Evolutionary conservation across 257 asterid genomes (phyloP), one percentile per base, ranked within the genome.

Genomic region (Paulownia fortunei): DNA sequence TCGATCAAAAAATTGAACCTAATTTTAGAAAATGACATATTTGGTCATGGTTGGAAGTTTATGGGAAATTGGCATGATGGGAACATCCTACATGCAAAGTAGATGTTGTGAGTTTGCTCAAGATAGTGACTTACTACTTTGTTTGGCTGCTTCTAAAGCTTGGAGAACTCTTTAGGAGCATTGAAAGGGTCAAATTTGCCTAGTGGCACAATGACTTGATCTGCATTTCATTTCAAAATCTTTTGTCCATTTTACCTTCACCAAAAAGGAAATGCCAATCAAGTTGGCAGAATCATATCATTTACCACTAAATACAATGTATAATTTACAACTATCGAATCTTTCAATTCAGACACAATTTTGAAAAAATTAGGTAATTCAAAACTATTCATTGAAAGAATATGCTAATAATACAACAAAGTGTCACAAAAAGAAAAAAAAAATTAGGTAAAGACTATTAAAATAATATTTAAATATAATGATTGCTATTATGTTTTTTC

Each of bases 71-170:
- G 58, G 36, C 39, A 67, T 41, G 58, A 55, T 34, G 67, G 23
- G 23, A 67, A 44, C 37, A 41, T 6, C 18, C 12, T 41, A 19
- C 30, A 61, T 61, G 23, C 47, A 42, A 67, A 67, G 39, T 24
- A 16, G 49, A 56, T 72, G 56, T 58, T 37, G 39, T 37, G 8
- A 30, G 18, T 2, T 5, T 37, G 78, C 39, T 58, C 16, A 59
- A 24, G 78, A 73, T 41, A 27, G 42, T 42, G 78, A 59, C 78
- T 73, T 39, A 24, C 59, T 41, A 16, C 32, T 27, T 15, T 49
- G 47, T 49, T 69, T 37, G 21, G 55, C 30, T 66, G 36, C 34
- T 37, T 18, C 26, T 46, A 47, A 69, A 26, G 46, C 30, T 69
- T 51, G 63, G 51, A n/a, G 30, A 69, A 23, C 26, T 26, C 54